Evolutionary conservation across 78 protist genomes (phyloP).

Genomic region (Salpingoeca rosetta): DNA sequence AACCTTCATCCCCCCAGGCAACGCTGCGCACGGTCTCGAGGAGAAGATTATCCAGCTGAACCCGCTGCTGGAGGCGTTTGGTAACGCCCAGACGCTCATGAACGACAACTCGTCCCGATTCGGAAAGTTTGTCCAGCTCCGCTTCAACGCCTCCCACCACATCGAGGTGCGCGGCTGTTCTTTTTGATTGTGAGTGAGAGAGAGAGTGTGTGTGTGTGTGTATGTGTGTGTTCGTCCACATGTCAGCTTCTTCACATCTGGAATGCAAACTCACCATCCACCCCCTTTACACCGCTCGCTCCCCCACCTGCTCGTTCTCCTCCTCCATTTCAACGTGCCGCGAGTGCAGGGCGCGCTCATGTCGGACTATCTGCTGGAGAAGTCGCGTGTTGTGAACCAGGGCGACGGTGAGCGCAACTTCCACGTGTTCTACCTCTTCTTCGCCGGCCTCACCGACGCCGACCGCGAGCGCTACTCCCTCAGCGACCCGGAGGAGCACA

Average conservation of each 20-base stretch:
- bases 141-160: constrained; percentile 68
- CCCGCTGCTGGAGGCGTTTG: constrained; percentile 10
- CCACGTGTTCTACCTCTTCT: constrained; percentile 61
- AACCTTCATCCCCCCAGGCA: too few species aligned
- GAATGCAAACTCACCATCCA: too few species aligned
- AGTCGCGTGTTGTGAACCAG: constrained; percentile 78
- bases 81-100: background rate
- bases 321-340: too few species aligned
- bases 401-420: constrained; percentile 52
- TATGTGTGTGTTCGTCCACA: too few species aligned
- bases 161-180: too few species aligned
- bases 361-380: constrained; percentile 77
- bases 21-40: background rate
- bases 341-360: constrained; percentile 79
- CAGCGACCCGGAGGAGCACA: constrained; percentile 17
- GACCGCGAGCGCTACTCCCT: background rate
- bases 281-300: too few species aligned
- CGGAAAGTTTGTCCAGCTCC: constrained; percentile 87
- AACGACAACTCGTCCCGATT: constrained; percentile 92
- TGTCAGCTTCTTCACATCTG: too few species aligned
- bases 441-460: background rate
- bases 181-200: too few species aligned
- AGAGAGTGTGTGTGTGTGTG: too few species aligned
- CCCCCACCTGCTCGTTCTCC: too few species aligned
- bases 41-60: constrained; percentile 46